Base-by-base conservation (phyloP, 805 yeast genomes). In the Yamadazyma takamatsuzukensis region DNA sequence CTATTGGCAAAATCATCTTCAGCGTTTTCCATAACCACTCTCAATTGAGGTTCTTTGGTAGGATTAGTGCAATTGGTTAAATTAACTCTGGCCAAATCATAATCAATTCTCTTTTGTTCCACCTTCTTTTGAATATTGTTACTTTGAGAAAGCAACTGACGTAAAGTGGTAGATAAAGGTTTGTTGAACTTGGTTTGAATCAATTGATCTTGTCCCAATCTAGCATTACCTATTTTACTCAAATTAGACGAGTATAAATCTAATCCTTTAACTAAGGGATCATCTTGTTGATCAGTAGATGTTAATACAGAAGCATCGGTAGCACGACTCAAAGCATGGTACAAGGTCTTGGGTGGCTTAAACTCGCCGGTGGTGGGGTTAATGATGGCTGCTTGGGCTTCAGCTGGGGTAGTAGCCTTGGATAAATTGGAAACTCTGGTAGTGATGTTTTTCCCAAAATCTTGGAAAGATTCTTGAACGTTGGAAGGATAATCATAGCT, bases 1-100 rank as follows among this genome's bases (percentile, higher is more conserved):
- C 89, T 82, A 46, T 83, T 85, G 29, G 93, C 95, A 56, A 86
- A 86, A 51, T 83, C 89, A 51, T 86, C 96, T 63, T 86, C 96
- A 32, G 86, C 78, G 40, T 80, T 75, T 59, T 86, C 95, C 73
- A 86, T 80, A 43, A 78, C 74, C 30, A 80, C 83, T 49, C 89
- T 71, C 39, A 82, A 72, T 30, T 78, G 78, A 12, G 89, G 86
- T 52, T 81, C 82, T 59, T 78, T 78, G 21, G 60, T 47, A 4
- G 72, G 67, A 40, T 64, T 64, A 6, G 64, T 43, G 47, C 70
- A 62, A 37, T 48, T 54, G 25, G 68, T 51, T 44, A 67, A 59
- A 32, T 53, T 59, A 21, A 55, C 44, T 63, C 93, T 74, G 32
- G 90, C 83, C 43, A 87, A 78, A 55, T 86, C 96, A 43, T 86